Base-by-base conservation (phyloP, 179 eudicot genomes). In the Carnegiea gigantea region DNA sequence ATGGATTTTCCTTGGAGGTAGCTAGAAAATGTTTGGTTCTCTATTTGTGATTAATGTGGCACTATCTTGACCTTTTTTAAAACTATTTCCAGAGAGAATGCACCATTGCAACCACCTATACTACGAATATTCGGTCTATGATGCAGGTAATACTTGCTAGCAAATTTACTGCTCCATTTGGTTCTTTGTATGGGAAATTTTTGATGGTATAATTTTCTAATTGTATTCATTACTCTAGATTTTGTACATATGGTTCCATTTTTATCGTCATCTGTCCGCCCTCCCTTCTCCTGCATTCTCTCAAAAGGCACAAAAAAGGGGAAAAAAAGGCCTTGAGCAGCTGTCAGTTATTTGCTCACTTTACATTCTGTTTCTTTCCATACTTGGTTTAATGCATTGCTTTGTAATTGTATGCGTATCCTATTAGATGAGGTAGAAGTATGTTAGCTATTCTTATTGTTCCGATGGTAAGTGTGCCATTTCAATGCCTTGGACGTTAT, bases 1-100 rank as follows among this genome's bases (percentile, higher is more conserved):
- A 87, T 78, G 99, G 99, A 81, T 95, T 97, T 81, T 85, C 87
- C 68, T 85, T 95, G 80, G 97, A 97, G 99, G 99, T 95, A 28
- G 83, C 64, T 72, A 28, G 57, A 70, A 14, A 8, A 26, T 4
- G 3, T 76, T 30, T 43, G n/a, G 18, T 78, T 65, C 26, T 28
- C 53, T 46, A 57, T 82, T 14, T 75, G 38, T 77, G 71, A 15
- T 57, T 18, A 5, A 9, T 40, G 28, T 38, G 51, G 78, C 53
- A n/a, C 60, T 57, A 15, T 79, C 14, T 40, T 54, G 30, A 65
- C 59, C n/a, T 48, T 28, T 70, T 70, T 24, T 59, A 67, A 57
- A 57, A 57, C 12, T 28, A 2, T 20, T 62, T 62, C 54, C 95
- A 95, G 99, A 90, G 81, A 78, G 98, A 95, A 83, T 88, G 87